These are phyloP conservation scores for Paxillus ammoniavirescens DNA, from an alignment of 768 basidiomycete genomes.

Conservation along the genomic window DNA sequence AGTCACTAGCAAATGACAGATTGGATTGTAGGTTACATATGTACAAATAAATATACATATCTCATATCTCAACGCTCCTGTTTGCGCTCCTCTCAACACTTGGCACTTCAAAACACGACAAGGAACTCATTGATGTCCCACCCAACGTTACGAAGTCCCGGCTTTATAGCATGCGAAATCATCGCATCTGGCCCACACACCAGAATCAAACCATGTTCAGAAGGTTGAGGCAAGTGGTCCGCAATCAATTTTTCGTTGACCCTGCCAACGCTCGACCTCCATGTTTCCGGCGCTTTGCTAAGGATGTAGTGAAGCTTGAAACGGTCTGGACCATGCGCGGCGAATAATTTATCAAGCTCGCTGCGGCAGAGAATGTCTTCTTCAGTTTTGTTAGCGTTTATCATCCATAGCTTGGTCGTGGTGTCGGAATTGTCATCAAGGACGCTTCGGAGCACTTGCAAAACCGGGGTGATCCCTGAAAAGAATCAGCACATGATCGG, in stretches of 20 bases:
- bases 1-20: no score
- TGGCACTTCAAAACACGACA: conserved; percentile 33
- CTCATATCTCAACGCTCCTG: no score
- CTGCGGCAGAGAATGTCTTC: conserved; percentile 51
- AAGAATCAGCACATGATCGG: not conserved
- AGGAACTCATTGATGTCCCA: conserved; percentile 35
- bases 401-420: conserved; percentile 42
- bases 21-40: no score
- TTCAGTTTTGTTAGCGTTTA: conserved; percentile 47
- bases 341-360: conserved; percentile 43
- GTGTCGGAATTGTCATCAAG: conserved; percentile 38
- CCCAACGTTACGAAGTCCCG: conserved; percentile 31
- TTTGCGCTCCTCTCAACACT: no score
- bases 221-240: conserved; percentile 39
- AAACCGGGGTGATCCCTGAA: conserved; percentile 53
- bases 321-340: conserved; percentile 26
- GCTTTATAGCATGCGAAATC: conserved; percentile 32
- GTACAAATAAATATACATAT: no score
- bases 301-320: conserved; percentile 47
- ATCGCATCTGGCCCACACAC: conserved; percentile 51
- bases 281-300: conserved; percentile 30
- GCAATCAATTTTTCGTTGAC: conserved; percentile 39
- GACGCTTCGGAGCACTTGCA: conserved; percentile 52
- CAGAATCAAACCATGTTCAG: conserved; percentile 39
- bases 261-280: conserved; percentile 42